Conservation (phyloP, 805 yeast species). For the Saccharomyces cerevisiae region DNA sequence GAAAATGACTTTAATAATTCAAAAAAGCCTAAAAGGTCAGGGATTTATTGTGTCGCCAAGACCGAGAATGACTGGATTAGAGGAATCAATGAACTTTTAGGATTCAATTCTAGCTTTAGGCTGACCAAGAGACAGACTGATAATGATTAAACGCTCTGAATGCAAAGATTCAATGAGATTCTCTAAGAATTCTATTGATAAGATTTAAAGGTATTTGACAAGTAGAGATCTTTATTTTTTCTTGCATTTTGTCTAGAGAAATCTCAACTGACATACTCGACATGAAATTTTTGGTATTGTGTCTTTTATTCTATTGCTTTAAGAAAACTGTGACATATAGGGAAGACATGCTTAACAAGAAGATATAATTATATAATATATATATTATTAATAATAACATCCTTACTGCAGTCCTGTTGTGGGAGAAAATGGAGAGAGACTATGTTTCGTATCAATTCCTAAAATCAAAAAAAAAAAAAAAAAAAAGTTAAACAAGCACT, state of each 20-base stretch:
- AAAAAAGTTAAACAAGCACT: background rate
- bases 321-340: background rate
- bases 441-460: background rate
- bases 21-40: slow-evolving; percentile 33
- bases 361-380: background rate
- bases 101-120: slow-evolving; percentile 80
- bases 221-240: background rate
- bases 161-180: too few species aligned
- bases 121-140: slow-evolving; percentile 26
- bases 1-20: slow-evolving; percentile 13
- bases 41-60: slow-evolving; percentile 83
- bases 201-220: background rate
- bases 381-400: background rate
- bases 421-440: background rate
- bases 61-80: slow-evolving; percentile 85
- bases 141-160: slow-evolving; percentile 1
- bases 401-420: background rate
- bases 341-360: background rate
- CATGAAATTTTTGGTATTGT: background rate
- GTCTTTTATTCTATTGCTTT: background rate
- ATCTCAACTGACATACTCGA: background rate
- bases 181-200: too few species aligned
- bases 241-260: background rate
- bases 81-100: slow-evolving; percentile 79
- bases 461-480: background rate